These are phyloP conservation scores for Nitzschia sp. DNA, from an alignment of 108 stramenopile species.

Conservation along the genomic window DNA sequence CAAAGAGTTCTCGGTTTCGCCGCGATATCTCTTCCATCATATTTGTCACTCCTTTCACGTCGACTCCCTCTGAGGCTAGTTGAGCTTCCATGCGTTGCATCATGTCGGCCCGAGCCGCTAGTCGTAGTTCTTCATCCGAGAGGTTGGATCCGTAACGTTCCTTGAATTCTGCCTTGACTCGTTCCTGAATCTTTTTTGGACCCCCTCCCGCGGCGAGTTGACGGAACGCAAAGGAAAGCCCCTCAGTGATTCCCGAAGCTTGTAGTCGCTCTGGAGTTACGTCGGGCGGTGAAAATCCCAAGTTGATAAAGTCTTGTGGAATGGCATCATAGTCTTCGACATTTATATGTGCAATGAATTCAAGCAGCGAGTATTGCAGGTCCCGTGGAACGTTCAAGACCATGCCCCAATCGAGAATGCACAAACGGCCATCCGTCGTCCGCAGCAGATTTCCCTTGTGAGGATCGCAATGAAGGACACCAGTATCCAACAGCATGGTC, in stretches of 20 bases:
- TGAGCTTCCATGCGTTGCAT: conserved; percentile 71
- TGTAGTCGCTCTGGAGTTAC: conserved; percentile 64
- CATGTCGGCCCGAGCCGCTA: conserved; percentile 72
- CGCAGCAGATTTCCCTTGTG: conserved; percentile 67
- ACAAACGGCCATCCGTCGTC: conserved; percentile 81
- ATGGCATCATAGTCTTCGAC: conserved; percentile 84
- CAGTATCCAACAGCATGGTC: conserved; percentile 84
- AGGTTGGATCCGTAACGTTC: conserved; percentile 68
- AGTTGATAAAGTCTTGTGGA: conserved; percentile 84
- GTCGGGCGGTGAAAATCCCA: conserved; percentile 71
- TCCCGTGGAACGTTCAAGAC: conserved; percentile 74
- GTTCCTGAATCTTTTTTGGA: conserved; percentile 79
- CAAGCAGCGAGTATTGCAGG: conserved; percentile 82
- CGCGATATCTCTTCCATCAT: conserved; percentile 82
- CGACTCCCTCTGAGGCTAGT: conserved; percentile 70
- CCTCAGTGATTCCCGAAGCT: conserved; percentile 72
- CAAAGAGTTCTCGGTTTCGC: conserved; percentile 76
- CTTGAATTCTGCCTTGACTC: conserved; percentile 72
- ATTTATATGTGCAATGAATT: conserved; percentile 91
- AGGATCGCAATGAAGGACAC: conserved; percentile 66
- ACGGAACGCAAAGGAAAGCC: conserved; percentile 71
- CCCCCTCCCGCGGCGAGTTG: conserved; percentile 74
- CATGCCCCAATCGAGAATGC: conserved; percentile 91
- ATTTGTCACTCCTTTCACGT: conserved; percentile 78
- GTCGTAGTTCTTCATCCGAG: conserved; percentile 58